These are phyloP conservation scores for Fusarium sp. DNA, from an alignment of 2,329 filamentous ascomycete genomes.

Conservation along the genomic window DNA sequence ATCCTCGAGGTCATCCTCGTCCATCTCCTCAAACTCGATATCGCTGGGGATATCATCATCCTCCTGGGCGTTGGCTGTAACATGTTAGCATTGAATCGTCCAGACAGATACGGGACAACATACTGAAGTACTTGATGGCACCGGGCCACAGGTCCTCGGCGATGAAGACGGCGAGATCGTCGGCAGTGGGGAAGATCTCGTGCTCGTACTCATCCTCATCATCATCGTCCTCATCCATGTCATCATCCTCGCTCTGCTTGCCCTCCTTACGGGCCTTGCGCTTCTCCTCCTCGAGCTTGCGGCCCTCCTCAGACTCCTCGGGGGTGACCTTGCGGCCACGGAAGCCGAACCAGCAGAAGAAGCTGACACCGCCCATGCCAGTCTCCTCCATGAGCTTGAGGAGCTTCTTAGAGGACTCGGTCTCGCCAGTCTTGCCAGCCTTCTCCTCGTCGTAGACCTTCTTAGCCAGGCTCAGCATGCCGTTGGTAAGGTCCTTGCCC, in stretches of 20 bases:
- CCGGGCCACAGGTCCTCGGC: slow-evolving; percentile 90
- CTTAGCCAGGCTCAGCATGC: slow-evolving; percentile 79
- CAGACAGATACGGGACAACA: slow-evolving; percentile 52
- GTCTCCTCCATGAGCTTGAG: slow-evolving; percentile 69
- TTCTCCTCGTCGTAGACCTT: slow-evolving; percentile 73
- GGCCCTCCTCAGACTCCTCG: slow-evolving; percentile 76
- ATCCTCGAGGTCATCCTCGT: slow-evolving; percentile 49
- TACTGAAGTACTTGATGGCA: slow-evolving; percentile 92
- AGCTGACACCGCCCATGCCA: slow-evolving; percentile 76
- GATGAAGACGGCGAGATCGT: slow-evolving; percentile 83
- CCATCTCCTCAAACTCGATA: slow-evolving; percentile 74
- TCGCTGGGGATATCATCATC: slow-evolving; percentile 72
- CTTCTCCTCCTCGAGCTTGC: slow-evolving; percentile 70
- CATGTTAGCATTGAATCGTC: slow-evolving; percentile 49
- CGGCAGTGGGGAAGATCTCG: slow-evolving; percentile 90
- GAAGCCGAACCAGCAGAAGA: slow-evolving; percentile 93
- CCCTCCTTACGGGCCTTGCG: slow-evolving; percentile 62
- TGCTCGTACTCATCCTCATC: slow-evolving; percentile 74
- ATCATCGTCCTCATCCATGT: slow-evolving; percentile 67
- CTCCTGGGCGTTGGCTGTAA: slow-evolving; percentile 68
- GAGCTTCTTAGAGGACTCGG: slow-evolving; percentile 62
- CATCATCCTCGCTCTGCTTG: slow-evolving; percentile 60
- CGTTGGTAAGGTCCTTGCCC: slow-evolving; percentile 84
- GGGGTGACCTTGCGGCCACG: slow-evolving; percentile 76
- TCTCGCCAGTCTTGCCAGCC: slow-evolving; percentile 58